Conservation (phyloP, 2,329 filamentous ascomycete species). For the Plectosphaerella sp. region DNA sequence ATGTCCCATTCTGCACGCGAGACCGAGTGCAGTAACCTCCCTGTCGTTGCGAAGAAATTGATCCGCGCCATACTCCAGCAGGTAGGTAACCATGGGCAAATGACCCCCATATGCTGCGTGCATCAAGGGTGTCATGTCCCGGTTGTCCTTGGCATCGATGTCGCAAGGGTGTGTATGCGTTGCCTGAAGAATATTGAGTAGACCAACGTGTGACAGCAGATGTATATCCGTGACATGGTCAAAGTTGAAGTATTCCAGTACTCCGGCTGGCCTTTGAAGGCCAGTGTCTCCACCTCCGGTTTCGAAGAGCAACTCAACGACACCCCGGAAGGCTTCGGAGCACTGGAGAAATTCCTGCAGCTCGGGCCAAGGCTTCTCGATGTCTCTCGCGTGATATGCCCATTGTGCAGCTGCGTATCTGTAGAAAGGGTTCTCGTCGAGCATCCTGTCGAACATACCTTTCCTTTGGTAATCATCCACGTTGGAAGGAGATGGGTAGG, state of each 20-base stretch:
- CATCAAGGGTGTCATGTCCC: background rate
- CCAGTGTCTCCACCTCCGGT: background rate
- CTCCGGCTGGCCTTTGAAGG: background rate
- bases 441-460: constrained; percentile 12
- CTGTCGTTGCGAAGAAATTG: constrained; percentile 2
- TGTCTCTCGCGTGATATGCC: constrained; percentile 21
- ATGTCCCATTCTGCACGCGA: constrained; percentile 8
- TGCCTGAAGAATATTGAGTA: background rate
- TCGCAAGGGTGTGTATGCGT: background rate
- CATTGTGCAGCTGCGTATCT: constrained; percentile 23
- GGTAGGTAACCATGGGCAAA: background rate
- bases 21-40: background rate
- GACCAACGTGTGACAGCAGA: background rate
- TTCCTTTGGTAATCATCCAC: constrained; percentile 1
- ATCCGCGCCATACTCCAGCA: background rate
- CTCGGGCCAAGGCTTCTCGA: background rate
- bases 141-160: background rate
- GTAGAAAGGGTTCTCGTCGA: constrained; percentile 16
- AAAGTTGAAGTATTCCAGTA: no score
- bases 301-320: constrained; percentile 7
- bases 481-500: no score
- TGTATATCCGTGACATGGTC: background rate
- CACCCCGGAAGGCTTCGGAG: background rate
- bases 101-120: background rate
- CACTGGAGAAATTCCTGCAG: constrained; percentile 11